Evolutionary conservation across 129 eudicot genomes (phyloP), one percentile per base, ranked within the genome.

Genomic region (Flaveria ramosissima): DNA sequence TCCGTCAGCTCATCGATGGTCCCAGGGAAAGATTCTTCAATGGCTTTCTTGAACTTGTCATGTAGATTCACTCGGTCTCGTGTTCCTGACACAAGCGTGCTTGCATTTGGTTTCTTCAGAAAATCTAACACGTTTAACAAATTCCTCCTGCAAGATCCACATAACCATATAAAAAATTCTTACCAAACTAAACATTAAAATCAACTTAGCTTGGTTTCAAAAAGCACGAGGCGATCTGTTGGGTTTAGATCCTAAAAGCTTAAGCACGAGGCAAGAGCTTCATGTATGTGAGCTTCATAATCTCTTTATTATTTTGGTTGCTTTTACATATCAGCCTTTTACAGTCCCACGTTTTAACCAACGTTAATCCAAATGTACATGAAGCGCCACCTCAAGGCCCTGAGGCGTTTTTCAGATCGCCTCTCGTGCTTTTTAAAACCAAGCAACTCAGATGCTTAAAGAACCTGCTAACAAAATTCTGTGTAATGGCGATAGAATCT

Each of bases 401-500:
- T 45, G 9, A 9, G 3, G 50, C 3, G 14, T 45, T 45, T 45
- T 10, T 45, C 13, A 45, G 13, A 45, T 45, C 1, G 9, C 20
- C 21, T 14, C 24, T 9, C 23, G 8, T 1, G 12, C 24, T 6
- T 53, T 53, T 17, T 17, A 6, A 53, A 53, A 53, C 12, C 12
- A 53, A 53, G 27, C 62, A 56, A 56, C 27, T 61, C 3, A 14
- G 42, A 61, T 26, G 20, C 52, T 55, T 27, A 69, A 60, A 24
- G 67, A 81, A 93, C 98, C 97, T 93, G 96, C 99, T 91, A 73
- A 91, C 99, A 80, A 80, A 94, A 80, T 94, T 94, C 76, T 94
- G 99, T 26, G 99, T 91, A 73, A 94, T 91, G 72, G 99, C 99
- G 21, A 94, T 83, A 14, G 99, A 94, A 65, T 94, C 97, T 80